These are phyloP conservation scores for Teratosphaeriaceae sp. DNA, from an alignment of 2,329 filamentous ascomycete species.

Conservation along the genomic window DNA sequence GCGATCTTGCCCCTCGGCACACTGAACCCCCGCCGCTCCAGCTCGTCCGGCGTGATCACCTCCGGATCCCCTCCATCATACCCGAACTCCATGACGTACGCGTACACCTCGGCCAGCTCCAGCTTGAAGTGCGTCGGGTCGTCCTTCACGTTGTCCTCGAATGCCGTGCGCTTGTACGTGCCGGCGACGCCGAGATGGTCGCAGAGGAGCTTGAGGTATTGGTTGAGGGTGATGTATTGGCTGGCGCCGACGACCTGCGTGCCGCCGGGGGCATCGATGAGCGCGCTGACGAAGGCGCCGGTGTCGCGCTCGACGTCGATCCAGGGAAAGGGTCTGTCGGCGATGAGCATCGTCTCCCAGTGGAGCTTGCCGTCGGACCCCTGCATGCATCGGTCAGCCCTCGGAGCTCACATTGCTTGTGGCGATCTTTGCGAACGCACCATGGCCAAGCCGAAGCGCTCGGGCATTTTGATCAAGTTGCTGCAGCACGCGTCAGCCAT, in stretches of 20 bases:
- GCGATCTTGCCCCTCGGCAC: conserved; percentile 4
- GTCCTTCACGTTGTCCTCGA: neutral
- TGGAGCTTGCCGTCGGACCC: conserved; percentile 1
- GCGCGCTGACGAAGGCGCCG: conserved; percentile 9
- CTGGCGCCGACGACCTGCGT: neutral
- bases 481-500: no score
- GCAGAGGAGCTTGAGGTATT: neutral
- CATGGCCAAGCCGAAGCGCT: neutral
- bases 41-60: neutral
- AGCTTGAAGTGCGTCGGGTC: neutral
- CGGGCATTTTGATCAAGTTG: neutral
- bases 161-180: neutral
- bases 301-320: conserved; percentile 10
- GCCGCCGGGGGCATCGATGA: conserved; percentile 8
- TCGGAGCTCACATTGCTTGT: neutral
- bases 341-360: neutral
- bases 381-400: conserved; percentile 3
- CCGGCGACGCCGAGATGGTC: neutral
- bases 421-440: neutral
- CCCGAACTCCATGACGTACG: neutral
- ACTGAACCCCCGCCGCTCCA: neutral
- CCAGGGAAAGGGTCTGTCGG: conserved; percentile 2
- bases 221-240: neutral
- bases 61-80: conserved; percentile 1
- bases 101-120: neutral